Base-by-base conservation (phyloP, 1,284 basidiomycete species). In the Pisolithus thermaeus region DNA sequence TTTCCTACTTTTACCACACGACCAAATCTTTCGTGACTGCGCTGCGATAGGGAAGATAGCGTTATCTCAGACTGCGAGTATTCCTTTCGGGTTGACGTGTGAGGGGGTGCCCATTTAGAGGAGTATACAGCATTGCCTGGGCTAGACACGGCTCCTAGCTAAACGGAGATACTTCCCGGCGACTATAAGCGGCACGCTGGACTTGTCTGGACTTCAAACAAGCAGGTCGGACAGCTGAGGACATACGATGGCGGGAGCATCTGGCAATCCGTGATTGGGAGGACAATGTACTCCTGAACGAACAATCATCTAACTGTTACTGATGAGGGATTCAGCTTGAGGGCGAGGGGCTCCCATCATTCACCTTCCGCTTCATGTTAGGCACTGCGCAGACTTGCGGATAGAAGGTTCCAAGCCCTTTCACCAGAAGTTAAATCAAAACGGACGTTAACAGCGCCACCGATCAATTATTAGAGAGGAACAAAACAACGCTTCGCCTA, bases 1-100 rank as follows among this genome's bases (percentile, higher is more conserved):
- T n/a, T 38, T 50, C 47, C 38, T 46, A 37, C 32, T 27, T 41
- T 20, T 52, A 36, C 47, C 37, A 50, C 38, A 28, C 9, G 50
- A 41, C 18, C 36, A 20, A 49, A 18, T 23, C 18, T 49, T 38
- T 46, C 37, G 30, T 22, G 18, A 23, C 5, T n/a, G 9, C 16
- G 14, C 25, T 18, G 2, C 6, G 27, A 43, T 28, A 25, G 25
- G 14, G 25, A 43, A 16, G 23, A 43, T 9, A 12, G 42, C 11
- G 3, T 43, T 25, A 43, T 43, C 18, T 22, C 25, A 22, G 39
- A 22, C 12, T 20, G 14, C 16, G 14, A 28, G n/a, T 28, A 4
- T 16, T 25, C 27, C 16, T 28, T 43, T 43, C 42, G n/a, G 42
- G 25, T 27, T 43, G 27, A 8, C 14, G 41, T 7, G 23, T 42